Base-by-base conservation (phyloP, 148 eudicot genomes). In the Dianthus caryophyllus region DNA sequence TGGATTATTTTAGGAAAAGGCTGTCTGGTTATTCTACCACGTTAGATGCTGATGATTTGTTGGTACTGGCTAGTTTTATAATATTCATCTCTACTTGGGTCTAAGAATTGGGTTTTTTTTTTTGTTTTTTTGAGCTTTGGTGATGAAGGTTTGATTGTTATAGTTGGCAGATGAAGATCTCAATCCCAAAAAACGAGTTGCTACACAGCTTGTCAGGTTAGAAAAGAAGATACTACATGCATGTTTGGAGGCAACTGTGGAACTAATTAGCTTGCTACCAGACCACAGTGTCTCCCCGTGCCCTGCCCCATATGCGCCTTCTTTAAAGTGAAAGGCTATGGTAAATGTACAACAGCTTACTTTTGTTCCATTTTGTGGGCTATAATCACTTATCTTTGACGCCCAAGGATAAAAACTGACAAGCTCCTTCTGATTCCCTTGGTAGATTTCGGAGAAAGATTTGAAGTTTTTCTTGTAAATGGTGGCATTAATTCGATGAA, bases 301-400 rank as follows among this genome's bases (percentile, higher is more conserved):
- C 73, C 97, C 97, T 27, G 96, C 97, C 71, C 96, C 90, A 74
- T 85, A 86, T 80, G 88, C 97, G 39, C 99, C 99, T 14, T 56
- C 44, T 63, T 62, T 94, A 71, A 88, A 78, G 67, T 94, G 83
- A 83, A 75, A 68, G 87, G 87, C 48, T 29, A 18, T 33, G 24
- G 17, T 43, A 5, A 58, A 58, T 54, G 31, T 22, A 17, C 51
- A 33, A 54, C 14, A 21, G 43, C 10, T 29, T 25, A 26, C 26
- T 17, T 50, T 36, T 2, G 1, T 27, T 6, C 14, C 2, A 68
- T 9, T 64, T 18, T 33, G 49, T 47, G 57, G 24, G 24, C 20
- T 58, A 25, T 43, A 9, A 24, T 21, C 33, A 47, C 59, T 56
- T 1, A 48, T 57, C n/a, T 49, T 64, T 62, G 52, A 47, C 30